A percentile compares a stretch with the other conserved stretches of the same genome.
Evolutionary conservation across 257 asterid genomes (phyloP).

Genomic region (Leptodermis oblonga): DNA sequence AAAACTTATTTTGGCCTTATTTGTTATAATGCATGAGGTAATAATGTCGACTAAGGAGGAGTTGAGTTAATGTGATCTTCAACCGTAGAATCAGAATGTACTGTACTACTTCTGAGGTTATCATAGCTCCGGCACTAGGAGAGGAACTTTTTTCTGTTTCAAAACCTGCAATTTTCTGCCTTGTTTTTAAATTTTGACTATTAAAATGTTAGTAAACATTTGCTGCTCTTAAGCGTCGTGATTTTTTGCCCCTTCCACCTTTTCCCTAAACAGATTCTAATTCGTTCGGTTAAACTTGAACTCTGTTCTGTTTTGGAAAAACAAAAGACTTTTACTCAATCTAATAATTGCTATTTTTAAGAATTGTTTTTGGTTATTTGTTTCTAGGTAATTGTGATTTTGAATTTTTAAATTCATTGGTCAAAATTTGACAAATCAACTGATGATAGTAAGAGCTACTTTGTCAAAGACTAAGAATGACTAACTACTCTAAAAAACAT

Average conservation of each 20-base stretch:
- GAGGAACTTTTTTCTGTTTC: not conserved
- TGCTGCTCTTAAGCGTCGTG: not conserved
- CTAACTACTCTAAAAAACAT: not conserved
- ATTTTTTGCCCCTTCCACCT: not conserved
- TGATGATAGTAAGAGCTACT: not conserved
- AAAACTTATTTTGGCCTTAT: too few species aligned
- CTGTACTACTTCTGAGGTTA: too few species aligned
- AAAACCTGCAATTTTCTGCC: too few species aligned
- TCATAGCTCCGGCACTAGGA: not conserved
- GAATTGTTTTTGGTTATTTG: not conserved
- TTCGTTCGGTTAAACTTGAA: not conserved
- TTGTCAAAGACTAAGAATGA: not conserved
- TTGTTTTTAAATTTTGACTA: not conserved
- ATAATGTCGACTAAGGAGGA: not conserved
- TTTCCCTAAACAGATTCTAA: not conserved
- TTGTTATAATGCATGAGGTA: not conserved
- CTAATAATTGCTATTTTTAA: too few species aligned
- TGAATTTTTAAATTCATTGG: not conserved
- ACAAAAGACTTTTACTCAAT: too few species aligned
- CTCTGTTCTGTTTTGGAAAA: not conserved
- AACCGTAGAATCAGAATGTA: not conserved
- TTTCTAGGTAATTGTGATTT: not conserved
- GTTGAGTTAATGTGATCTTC: not conserved
- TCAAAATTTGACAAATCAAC: not conserved
- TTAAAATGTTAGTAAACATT: not conserved